A percentile compares a stretch with the other conserved stretches of the same genome.
phyloP scores from a whole-genome alignment of 2,329 filamentous ascomycete genomes.

The Dothidotthia symphoricarpi region DNA sequence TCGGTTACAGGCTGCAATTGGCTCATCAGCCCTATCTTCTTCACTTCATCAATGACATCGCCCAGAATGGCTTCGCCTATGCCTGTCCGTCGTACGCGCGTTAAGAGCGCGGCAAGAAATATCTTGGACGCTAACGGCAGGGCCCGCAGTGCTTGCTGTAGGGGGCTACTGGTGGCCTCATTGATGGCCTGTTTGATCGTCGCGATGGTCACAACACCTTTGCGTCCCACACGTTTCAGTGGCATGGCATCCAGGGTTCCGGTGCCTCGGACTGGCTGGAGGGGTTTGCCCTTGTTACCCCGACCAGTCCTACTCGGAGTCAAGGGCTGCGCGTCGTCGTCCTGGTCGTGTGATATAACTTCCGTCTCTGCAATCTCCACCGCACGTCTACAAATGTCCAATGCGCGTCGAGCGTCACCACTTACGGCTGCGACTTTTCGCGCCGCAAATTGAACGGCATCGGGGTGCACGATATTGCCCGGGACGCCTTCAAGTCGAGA shows the following conservation, averaged over 20 bases:
- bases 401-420: conserved; percentile 84
- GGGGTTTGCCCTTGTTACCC: conserved; percentile 33
- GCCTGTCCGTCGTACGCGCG: conserved; percentile 77
- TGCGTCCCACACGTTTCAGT: conserved; percentile 31
- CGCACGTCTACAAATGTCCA: conserved; percentile 92
- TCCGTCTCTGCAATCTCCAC: conserved; percentile 92
- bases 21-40: conserved; percentile 63
- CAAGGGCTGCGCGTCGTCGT: conserved; percentile 46
- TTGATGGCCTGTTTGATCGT: conserved; percentile 93
- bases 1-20: conserved; percentile 60
- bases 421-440: conserved; percentile 96
- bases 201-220: conserved; percentile 75
- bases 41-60: conserved; percentile 84
- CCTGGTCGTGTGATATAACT: conserved; percentile 32
- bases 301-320: conserved; percentile 62
- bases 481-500: conserved; percentile 87
- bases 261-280: conserved; percentile 18
- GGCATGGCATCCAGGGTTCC: conserved; percentile 20
- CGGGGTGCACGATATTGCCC: conserved; percentile 84
- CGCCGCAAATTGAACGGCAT: conserved; percentile 93
- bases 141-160: conserved; percentile 82
- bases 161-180: conserved; percentile 87
- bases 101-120: conserved; percentile 77
- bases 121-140: conserved; percentile 81
- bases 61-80: conserved; percentile 84